These are phyloP conservation scores for Trichodelitschia bisporula DNA, from an alignment of 495 filamentous ascomycete genomes.

Conservation along the genomic window DNA sequence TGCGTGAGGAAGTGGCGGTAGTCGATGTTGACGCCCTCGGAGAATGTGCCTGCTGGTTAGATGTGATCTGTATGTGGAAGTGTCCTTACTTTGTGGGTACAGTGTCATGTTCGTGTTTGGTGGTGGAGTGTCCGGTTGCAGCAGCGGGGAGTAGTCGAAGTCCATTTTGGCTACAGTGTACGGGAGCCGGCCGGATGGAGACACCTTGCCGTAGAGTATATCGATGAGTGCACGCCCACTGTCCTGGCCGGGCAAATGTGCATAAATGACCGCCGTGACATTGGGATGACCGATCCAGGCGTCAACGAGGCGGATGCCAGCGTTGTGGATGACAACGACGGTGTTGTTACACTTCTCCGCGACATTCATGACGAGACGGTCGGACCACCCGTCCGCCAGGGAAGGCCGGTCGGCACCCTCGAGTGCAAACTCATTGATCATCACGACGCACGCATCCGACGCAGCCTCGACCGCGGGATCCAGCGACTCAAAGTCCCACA, in stretches of 20 bases:
- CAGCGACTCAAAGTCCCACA: background rate
- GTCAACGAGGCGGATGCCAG: conserved; percentile 10
- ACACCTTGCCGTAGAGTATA: conserved; percentile 9
- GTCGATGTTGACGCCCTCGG: conserved; percentile 12
- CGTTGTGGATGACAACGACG: conserved; percentile 11
- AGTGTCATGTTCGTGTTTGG: conserved; percentile 2
- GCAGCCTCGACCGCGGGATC: background rate
- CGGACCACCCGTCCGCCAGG: conserved; percentile 5
- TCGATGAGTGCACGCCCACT: conserved; percentile 8
- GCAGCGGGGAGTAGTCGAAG: conserved; percentile 7
- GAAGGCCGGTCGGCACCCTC: conserved; percentile 9
- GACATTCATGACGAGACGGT: conserved; percentile 8
- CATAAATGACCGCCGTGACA: conserved; percentile 12
- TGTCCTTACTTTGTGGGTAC: background rate
- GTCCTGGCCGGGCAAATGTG: conserved; percentile 10
- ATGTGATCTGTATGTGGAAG: too few species aligned
- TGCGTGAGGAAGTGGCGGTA: conserved; percentile 9
- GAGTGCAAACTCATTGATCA: conserved; percentile 9
- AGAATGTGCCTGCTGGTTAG: conserved; percentile 9
- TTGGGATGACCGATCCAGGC: conserved; percentile 10
- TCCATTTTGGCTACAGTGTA: conserved; percentile 10
- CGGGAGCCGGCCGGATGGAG: conserved; percentile 9
- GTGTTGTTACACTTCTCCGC: conserved; percentile 9
- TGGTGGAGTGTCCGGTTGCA: conserved; percentile 2
- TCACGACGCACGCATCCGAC: conserved; percentile 10